phyloP scores from a whole-genome alignment of 2,329 filamentous ascomycete species.

The Monosporascus sp. region DNA sequence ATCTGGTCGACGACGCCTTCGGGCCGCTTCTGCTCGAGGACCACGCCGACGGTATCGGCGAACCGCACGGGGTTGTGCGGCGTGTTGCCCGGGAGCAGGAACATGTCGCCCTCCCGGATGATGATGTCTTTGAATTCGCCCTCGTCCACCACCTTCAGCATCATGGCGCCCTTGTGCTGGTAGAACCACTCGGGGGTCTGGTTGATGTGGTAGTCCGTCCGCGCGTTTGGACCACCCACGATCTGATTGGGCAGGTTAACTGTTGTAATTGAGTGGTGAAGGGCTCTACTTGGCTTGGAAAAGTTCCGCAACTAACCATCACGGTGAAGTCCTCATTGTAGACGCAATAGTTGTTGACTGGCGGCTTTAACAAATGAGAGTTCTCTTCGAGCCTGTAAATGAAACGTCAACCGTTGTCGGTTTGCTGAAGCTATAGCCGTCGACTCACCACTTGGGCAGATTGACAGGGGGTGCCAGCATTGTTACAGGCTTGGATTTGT shows the following conservation, averaged over 20 bases:
- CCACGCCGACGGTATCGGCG: slow-evolving; percentile 86
- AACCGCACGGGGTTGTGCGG: slow-evolving; percentile 95
- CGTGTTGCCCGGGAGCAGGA: slow-evolving; percentile 87
- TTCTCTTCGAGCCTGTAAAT: slow-evolving; percentile 79
- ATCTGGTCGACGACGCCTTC: slow-evolving; percentile 67
- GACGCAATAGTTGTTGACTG: slow-evolving; percentile 96
- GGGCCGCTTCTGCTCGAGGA: slow-evolving; percentile 80
- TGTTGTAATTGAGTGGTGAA: slow-evolving; percentile 1
- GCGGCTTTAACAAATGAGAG: slow-evolving; percentile 85
- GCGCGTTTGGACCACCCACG: slow-evolving; percentile 90
- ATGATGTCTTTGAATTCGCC: slow-evolving; percentile 73
- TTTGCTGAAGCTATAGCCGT: not conserved
- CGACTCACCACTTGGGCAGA: slow-evolving; percentile 52
- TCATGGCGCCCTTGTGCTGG: slow-evolving; percentile 89
- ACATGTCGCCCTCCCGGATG: slow-evolving; percentile 91
- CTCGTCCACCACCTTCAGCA: slow-evolving; percentile 82
- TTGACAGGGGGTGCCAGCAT: slow-evolving; percentile 51
- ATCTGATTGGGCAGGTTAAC: slow-evolving; percentile 45
- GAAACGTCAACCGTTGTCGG: not conserved
- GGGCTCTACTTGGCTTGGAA: not conserved
- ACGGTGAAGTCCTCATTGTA: slow-evolving; percentile 80
- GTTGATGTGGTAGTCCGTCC: slow-evolving; percentile 99
- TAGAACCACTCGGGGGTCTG: slow-evolving; percentile 96
- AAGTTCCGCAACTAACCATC: slow-evolving; percentile 51
- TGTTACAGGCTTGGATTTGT: slow-evolving; percentile 8